Conservation (phyloP, 2,329 filamentous ascomycete species). For the Monosporascus sp. region DNA sequence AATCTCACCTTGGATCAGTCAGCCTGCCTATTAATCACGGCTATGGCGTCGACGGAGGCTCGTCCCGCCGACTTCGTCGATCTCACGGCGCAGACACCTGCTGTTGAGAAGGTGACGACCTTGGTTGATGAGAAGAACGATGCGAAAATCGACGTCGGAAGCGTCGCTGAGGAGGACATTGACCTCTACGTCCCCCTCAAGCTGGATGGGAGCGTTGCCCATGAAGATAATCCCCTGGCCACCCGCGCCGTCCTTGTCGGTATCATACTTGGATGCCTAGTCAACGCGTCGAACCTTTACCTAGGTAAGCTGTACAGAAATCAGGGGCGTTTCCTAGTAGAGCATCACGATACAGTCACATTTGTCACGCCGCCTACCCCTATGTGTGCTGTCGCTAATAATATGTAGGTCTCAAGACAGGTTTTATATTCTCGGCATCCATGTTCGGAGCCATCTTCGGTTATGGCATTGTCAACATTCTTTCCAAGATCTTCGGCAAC, state of each 20-base stretch:
- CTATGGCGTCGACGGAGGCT: constrained; percentile 19
- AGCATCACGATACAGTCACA: too few species aligned
- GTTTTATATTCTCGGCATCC: constrained; percentile 38
- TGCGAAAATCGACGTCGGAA: constrained; percentile 21
- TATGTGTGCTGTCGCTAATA: constrained; percentile 4
- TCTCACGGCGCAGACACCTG: constrained; percentile 6
- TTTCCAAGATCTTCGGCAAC: constrained; percentile 34
- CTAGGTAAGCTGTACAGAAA: constrained; percentile 37
- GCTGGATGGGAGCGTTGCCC: constrained; percentile 28
- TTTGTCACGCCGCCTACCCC: constrained; percentile 6
- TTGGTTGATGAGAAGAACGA: constrained; percentile 9
- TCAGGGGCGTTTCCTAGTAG: too few species aligned
- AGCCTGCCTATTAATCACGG: constrained; percentile 1
- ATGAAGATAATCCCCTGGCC: constrained; percentile 40
- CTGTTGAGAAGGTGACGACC: constrained; percentile 11
- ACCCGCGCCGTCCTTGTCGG: constrained; percentile 47
- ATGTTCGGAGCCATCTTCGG: constrained; percentile 48
- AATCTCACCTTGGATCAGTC: neutral
- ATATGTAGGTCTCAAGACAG: constrained; percentile 37
- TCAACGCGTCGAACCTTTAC: constrained; percentile 54
- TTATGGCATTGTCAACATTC: constrained; percentile 48
- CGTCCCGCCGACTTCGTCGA: constrained; percentile 16
- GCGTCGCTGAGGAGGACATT: constrained; percentile 25
- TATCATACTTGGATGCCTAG: constrained; percentile 45
- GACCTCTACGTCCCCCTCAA: constrained; percentile 35